A percentile compares a stretch with the other conserved stretches of the same genome.
Conservation (phyloP, 345 rosid species). For the Linum tenue region DNA sequence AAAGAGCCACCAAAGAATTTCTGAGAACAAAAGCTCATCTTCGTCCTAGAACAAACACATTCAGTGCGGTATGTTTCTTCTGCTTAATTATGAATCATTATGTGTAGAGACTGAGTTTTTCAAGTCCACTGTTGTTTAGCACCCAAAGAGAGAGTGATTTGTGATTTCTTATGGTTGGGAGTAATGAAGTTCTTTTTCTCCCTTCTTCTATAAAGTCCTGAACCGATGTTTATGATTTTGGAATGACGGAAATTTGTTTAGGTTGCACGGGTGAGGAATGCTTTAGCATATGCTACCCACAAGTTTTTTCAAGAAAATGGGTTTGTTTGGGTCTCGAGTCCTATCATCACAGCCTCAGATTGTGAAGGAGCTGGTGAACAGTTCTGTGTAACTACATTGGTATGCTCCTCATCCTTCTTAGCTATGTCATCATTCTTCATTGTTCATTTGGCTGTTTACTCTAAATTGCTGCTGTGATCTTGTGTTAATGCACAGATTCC, state of each 20-base stretch:
- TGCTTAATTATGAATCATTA: not conserved
- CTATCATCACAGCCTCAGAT: conserved; percentile 90
- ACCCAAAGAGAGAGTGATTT: not conserved
- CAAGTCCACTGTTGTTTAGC: not conserved
- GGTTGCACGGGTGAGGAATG: conserved; percentile 94
- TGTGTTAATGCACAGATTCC: conserved; percentile 54
- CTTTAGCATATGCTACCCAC: conserved; percentile 91
- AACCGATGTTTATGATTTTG: not conserved
- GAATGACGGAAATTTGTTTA: conserved; percentile 16
- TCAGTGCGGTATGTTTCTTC: conserved; percentile 64
- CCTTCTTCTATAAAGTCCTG: not conserved
- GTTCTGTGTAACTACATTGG: conserved; percentile 96
- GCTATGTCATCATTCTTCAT: not conserved
- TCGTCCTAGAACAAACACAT: conserved; percentile 93
- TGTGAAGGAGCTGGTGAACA: conserved; percentile 99
- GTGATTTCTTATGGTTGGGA: not conserved
- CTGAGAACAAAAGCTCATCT: conserved; percentile 96
- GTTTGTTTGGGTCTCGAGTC: conserved; percentile 94
- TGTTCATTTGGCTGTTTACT: not conserved
- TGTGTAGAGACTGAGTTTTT: not conserved
- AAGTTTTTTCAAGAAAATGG: conserved; percentile 91
- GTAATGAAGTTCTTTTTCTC: not conserved
- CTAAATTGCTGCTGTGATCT: not conserved
- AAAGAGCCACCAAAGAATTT: conserved; percentile 82
- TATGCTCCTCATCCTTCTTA: conserved; percentile 20